Evolutionary conservation across 1,284 basidiomycete species (phyloP).

Genomic region (Cryptococcus sp.): DNA sequence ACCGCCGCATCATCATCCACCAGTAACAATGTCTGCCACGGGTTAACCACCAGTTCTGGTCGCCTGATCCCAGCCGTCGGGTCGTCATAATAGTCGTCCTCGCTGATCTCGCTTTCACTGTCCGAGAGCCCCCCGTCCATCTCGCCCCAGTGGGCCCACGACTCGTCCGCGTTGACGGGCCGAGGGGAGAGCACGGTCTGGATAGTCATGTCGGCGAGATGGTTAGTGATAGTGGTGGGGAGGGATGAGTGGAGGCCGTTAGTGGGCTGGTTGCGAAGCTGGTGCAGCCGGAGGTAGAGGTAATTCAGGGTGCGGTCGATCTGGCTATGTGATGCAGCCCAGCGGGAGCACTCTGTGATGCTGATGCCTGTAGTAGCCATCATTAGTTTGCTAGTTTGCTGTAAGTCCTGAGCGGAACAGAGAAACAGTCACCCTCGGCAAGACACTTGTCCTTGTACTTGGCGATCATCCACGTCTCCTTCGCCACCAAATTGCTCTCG

Average conservation of each 20-base stretch:
- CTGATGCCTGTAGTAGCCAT: conserved; percentile 22
- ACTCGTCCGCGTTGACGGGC: conserved; percentile 57
- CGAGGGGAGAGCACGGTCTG: conserved; percentile 77
- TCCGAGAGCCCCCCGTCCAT: conserved; percentile 52
- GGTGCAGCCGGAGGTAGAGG: conserved; percentile 54
- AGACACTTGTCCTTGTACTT: conserved; percentile 62
- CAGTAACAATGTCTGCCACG: conserved; percentile 87
- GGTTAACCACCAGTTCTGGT: conserved; percentile 56
- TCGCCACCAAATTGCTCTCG: conserved; percentile 72
- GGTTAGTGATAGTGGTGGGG: conserved; percentile 67
- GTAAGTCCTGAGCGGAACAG: no score
- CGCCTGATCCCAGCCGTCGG: conserved; percentile 33
- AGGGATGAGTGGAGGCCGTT: conserved; percentile 54
- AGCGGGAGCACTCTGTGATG: conserved; percentile 33
- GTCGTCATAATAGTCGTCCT: conserved; percentile 58
- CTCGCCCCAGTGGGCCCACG: conserved; percentile 53
- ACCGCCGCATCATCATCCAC: conserved; percentile 49
- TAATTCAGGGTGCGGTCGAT: conserved; percentile 70
- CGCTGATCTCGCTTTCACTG: conserved; percentile 52
- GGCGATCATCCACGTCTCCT: conserved; percentile 66
- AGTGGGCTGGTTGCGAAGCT: conserved; percentile 57
- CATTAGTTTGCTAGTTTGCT: neutral
- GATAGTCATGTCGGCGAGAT: conserved; percentile 68
- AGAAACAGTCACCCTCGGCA: conserved; percentile 34
- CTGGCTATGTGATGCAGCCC: conserved; percentile 58